Evolutionary conservation across 345 rosid genomes (phyloP).

Genomic region (Euphorbia peplus): DNA sequence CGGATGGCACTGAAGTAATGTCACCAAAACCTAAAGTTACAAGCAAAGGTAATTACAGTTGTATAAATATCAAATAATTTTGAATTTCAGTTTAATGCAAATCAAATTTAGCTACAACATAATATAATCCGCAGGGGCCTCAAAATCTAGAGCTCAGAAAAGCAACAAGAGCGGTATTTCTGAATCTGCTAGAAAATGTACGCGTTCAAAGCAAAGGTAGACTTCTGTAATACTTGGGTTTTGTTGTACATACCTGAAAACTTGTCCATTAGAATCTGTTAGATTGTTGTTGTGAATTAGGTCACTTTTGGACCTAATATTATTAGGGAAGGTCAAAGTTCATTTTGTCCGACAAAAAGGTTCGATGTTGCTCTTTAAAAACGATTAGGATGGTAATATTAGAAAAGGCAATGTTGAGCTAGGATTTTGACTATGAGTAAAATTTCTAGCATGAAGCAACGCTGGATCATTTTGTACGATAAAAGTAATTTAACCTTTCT

Average conservation of each 20-base stretch:
- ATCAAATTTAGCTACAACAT: constrained; percentile 7
- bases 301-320: too few species aligned
- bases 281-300: too few species aligned
- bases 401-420: too few species aligned
- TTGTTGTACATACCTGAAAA: not conserved
- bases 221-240: not conserved
- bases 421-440: too few species aligned
- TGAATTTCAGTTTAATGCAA: not conserved
- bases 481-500: too few species aligned
- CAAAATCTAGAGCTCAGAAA: constrained; percentile 31
- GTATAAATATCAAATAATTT: not conserved
- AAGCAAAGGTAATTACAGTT: constrained; percentile 31
- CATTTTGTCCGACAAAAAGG: too few species aligned
- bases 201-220: constrained; percentile 29
- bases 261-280: not conserved
- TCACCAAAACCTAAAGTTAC: constrained; percentile 23
- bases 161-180: constrained; percentile 27
- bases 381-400: too few species aligned
- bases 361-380: too few species aligned
- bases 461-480: too few species aligned
- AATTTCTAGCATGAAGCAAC: too few species aligned
- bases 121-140: constrained; percentile 22
- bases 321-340: too few species aligned
- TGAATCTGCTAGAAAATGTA: constrained; percentile 25
- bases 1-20: constrained; percentile 36